Evolutionary conservation across 257 asterid species (phyloP).

Genomic region (Buddleja alternifolia): DNA sequence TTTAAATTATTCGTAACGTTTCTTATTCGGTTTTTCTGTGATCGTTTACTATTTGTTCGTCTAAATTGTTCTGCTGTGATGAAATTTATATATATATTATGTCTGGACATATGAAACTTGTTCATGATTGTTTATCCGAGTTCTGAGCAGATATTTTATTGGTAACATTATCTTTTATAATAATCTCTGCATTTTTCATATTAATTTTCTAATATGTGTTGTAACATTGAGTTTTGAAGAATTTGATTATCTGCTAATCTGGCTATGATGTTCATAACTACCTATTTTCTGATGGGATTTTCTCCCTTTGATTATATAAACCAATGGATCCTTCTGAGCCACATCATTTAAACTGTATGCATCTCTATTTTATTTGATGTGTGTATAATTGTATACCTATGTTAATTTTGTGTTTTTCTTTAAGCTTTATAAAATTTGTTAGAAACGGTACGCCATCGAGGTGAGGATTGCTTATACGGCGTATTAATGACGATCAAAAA

Average conservation of each 20-base stretch:
- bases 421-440: not conserved
- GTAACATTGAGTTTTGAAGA: not conserved
- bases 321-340: slow-evolving; percentile 99
- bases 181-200: not conserved
- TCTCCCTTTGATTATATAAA: slow-evolving; percentile 58
- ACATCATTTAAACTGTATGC: not conserved
- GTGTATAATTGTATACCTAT: not conserved
- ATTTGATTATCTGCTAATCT: not conserved
- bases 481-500: slow-evolving; percentile 48
- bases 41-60: not conserved
- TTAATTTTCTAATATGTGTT: not conserved
- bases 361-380: not conserved
- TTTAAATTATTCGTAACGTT: not conserved
- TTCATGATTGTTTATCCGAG: slow-evolving; percentile 57
- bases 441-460: slow-evolving; percentile 33
- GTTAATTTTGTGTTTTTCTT: not conserved
- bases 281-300: slow-evolving; percentile 73
- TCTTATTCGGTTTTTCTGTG: not conserved
- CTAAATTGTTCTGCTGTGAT: slow-evolving; percentile 49
- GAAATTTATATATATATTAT: slow-evolving; percentile 45
- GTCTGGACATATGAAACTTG: slow-evolving; percentile 77
- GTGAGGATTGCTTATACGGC: slow-evolving; percentile 52
- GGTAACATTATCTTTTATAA: not conserved
- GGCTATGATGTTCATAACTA: slow-evolving; percentile 73
- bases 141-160: slow-evolving; percentile 47